Evolutionary conservation across 805 yeast genomes (phyloP), one percentile per base, ranked within the genome.

Genomic region (Grigorovia humatica): DNA sequence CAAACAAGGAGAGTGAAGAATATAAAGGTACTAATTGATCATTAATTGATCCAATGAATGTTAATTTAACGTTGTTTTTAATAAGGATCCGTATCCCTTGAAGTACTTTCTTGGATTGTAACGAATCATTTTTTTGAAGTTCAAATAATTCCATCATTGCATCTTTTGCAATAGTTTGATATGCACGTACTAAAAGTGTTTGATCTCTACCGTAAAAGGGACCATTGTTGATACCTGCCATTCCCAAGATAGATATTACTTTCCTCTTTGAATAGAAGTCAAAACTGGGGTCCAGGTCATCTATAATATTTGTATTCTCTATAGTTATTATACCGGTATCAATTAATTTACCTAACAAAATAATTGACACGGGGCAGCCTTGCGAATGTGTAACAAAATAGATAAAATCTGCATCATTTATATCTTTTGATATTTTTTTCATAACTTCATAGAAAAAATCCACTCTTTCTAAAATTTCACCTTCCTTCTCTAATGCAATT

Each of bases 171-270:
- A 91, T 84, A 0, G 95, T 82, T 1, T 95, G 83, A 61, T 89
- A 89, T 0, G 97, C 96, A 56, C 89, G 78, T 68, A 91, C 83
- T 55, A 90, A 78, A 27, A 89, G 70, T 9, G 82, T 81, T 65
- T 88, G 89, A 63, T 93, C 98, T n/a, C 81, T 79, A 0, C 97
- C 97, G 57, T 82, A 88, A 63, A 88, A 86, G 2, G 99, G 99
- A 0, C 99, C 99, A 64, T 88, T 81, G 59, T 89, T 88, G 23
- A 90, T 80, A 1, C 98, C 98, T 0, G 98, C 98, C 99, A 91
- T 91, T 3, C 91, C 91, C 48, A 91, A 69, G 18, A 91, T 71
- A 0, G 93, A 88, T 13, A 90, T 75, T 20, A 77, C 65, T 54
- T 78, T 76, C 49, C 67, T 70, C 9, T 48, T 54, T 5, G 54